Evolutionary conservation across 2,329 filamentous ascomycete species (phyloP).

Genomic region (Botrytis galanthina): DNA sequence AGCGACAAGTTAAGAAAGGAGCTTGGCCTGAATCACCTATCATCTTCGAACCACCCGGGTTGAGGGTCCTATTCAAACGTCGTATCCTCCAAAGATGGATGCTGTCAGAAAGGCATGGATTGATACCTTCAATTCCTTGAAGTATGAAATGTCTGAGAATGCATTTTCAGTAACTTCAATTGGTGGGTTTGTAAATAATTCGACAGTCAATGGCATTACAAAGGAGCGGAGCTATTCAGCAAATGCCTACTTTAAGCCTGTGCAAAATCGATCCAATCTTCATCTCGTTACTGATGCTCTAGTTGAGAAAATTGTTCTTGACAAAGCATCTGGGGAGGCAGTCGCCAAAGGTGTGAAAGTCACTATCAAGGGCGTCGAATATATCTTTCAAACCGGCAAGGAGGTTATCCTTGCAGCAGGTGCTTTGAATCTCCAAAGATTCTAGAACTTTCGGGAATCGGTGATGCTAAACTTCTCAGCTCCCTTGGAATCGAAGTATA

Average conservation of each 20-base stretch:
- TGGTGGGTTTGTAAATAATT: neutral
- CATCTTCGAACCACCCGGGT: neutral
- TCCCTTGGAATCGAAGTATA: constrained; percentile 26
- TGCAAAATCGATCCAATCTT: neutral
- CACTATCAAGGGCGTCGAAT: constrained; percentile 26
- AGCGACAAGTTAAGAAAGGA: neutral
- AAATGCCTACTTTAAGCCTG: constrained; percentile 2
- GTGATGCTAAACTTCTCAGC: constrained; percentile 26
- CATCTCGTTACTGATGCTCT: neutral
- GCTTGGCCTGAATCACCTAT: neutral
- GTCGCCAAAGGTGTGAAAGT: constrained; percentile 15
- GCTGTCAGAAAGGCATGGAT: neutral
- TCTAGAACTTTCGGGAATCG: constrained; percentile 39
- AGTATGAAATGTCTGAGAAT: neutral
- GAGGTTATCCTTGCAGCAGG: constrained; percentile 38
- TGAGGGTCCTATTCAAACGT: constrained; percentile 1
- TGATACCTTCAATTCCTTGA: constrained; percentile 1
- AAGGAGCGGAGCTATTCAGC: neutral
- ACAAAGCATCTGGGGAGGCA: neutral
- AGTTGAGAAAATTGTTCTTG: constrained; percentile 5
- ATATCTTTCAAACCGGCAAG: constrained; percentile 35
- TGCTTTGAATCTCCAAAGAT: constrained; percentile 35
- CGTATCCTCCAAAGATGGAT: neutral
- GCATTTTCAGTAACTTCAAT: neutral
- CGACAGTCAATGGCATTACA: neutral